These are phyloP conservation scores for Colletotrichum coccodes DNA, from an alignment of 2,329 filamentous ascomycete genomes.

Conservation along the genomic window DNA sequence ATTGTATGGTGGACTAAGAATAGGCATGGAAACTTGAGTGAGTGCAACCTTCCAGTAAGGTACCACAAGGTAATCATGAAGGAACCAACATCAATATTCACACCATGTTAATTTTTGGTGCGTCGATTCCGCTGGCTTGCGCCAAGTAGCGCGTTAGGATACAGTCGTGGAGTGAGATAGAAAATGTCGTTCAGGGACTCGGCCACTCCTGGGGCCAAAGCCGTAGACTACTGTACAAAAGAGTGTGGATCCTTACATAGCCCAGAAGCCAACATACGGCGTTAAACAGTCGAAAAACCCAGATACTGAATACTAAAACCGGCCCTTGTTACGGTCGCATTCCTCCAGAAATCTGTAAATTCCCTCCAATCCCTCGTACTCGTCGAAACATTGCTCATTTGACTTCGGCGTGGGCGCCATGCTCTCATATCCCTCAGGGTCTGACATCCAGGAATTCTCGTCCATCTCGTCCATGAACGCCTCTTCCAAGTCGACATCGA, in stretches of 20 bases:
- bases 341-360: slow-evolving; percentile 69
- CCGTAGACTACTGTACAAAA: slow-evolving; percentile 32
- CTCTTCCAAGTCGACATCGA: slow-evolving; percentile 48
- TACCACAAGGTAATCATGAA: background rate
- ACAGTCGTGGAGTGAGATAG: slow-evolving; percentile 10
- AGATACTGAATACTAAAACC: slow-evolving; percentile 35
- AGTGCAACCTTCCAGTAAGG: background rate
- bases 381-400: slow-evolving; percentile 56
- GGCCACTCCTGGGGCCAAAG: slow-evolving; percentile 1
- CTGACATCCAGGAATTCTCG: slow-evolving; percentile 60
- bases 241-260: slow-evolving; percentile 36
- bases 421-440: slow-evolving; percentile 59
- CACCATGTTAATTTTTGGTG: too few relatives aligned
- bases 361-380: slow-evolving; percentile 66
- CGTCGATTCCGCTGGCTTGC: too few relatives aligned
- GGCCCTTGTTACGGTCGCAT: slow-evolving; percentile 58
- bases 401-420: slow-evolving; percentile 55
- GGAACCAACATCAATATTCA: too few relatives aligned
- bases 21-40: background rate
- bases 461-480: slow-evolving; percentile 55
- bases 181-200: slow-evolving; percentile 31
- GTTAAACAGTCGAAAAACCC: background rate
- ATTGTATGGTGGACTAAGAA: background rate
- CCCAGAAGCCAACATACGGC: background rate
- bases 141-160: too few relatives aligned